Evolutionary conservation across 495 filamentous ascomycete genomes (phyloP).

Genomic region (Chlorociboria aeruginascens): DNA sequence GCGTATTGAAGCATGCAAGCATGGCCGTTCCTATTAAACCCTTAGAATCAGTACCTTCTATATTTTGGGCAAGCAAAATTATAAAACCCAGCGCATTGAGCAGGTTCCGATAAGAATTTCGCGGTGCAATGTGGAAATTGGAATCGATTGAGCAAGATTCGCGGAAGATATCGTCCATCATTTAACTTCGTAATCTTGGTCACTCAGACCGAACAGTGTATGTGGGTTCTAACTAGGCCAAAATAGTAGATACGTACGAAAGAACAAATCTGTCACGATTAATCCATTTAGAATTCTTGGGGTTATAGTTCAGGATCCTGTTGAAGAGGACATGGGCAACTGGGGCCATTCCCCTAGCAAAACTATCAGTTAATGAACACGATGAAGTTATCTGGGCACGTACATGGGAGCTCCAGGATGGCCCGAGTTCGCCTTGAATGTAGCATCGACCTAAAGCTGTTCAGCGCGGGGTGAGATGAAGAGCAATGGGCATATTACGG

Average conservation of each 20-base stretch:
- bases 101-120: too few species aligned
- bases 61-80: too few species aligned
- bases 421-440: slow-evolving; percentile 87
- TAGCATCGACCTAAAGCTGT: slow-evolving; percentile 78
- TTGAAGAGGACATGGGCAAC: slow-evolving; percentile 96
- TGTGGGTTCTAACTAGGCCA: too few species aligned
- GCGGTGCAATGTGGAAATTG: too few species aligned
- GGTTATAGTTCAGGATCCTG: slow-evolving; percentile 99
- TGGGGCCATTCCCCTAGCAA: slow-evolving; percentile 59
- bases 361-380: background rate
- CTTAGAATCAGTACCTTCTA: background rate
- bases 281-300: slow-evolving; percentile 91
- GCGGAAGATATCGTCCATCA: too few species aligned
- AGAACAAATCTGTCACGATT: slow-evolving; percentile 98
- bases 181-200: too few species aligned
- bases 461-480: slow-evolving; percentile 4
- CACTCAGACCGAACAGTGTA: too few species aligned
- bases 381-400: background rate
- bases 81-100: too few species aligned
- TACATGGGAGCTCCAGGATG: slow-evolving; percentile 95
- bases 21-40: slow-evolving; percentile 71
- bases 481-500: slow-evolving; percentile 48
- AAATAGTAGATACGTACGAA: slow-evolving; percentile 57
- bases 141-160: too few species aligned
- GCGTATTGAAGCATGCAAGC: slow-evolving; percentile 99